Base-by-base conservation (phyloP, 495 filamentous ascomycete species). In the Lasiosphaeriaceae sp. region DNA sequence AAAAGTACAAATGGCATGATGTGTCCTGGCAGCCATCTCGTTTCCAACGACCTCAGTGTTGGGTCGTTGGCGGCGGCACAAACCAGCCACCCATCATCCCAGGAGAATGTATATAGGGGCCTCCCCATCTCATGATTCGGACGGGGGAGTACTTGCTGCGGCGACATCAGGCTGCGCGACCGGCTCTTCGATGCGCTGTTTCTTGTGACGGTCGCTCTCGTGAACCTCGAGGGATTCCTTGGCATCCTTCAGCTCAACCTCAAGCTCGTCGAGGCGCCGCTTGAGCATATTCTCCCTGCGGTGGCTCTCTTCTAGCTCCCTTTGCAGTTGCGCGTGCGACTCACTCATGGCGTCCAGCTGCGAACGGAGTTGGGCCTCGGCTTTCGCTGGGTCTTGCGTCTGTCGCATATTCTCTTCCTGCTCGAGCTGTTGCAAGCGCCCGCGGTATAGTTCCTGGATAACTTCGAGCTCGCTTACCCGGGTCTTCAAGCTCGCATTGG, bases 401-500 rank as follows among this genome's bases (percentile, higher is more conserved):
- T 48, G 83, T 82, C 50, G 77, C 77, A 66, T 49, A 11, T 24
- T 55, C 23, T 93, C 89, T 60, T 86, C 88, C 58, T 87, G 81
- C 58, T 98, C 93, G 2, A 96, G 81, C 66, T 97, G 90, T 17
- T 81, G 81, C 41, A 97, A 88, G 22, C 92, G 85, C n/a, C 88
- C 89, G 29, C 89, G 80, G 76, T 95, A 97, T 23, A 98, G 80
- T 61, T 91, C 90, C 63, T 97, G 96, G 70, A 99, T 95, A 48
- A 99, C 83, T 67, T 99, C 94, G 20, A 99, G 79, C 69, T 99
- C 94, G 63, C 82, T 89, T 47, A 97, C 92, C 23, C 92, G 86
- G 6, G 92, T 97, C 76, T 92, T 94, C 35, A 97, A 75, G 43
- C 83, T 83, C 16, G 87, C 87, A 68, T 96, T 96, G 47, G 83